Evolutionary conservation across 225 moss, liverwort and hornwort species (phyloP).

Genomic region (Pseudisothecium myosuroides): DNA sequence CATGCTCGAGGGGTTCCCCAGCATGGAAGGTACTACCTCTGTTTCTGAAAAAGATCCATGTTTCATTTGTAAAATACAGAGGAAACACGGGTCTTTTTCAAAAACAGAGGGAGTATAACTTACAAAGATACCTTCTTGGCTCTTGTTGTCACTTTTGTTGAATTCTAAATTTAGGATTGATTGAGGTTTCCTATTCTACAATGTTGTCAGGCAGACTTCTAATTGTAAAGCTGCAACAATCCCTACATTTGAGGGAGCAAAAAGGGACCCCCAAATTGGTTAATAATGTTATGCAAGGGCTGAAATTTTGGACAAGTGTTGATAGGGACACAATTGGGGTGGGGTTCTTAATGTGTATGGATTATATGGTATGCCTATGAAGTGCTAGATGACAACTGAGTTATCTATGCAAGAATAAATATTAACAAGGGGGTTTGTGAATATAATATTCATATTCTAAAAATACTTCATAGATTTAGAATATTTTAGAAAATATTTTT

Average conservation of each 20-base stretch:
- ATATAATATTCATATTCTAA: neutral
- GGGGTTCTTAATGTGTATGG: neutral
- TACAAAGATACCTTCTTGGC: neutral
- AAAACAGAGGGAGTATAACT: no score
- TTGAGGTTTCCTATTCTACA: no score
- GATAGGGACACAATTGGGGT: neutral
- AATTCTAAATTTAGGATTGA: neutral
- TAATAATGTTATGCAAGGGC: no score
- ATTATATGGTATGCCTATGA: neutral
- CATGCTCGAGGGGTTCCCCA: neutral
- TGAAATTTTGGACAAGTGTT: neutral
- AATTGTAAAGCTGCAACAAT: accelerated
- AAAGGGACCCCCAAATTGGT: neutral
- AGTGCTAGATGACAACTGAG: neutral
- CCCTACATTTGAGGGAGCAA: neutral
- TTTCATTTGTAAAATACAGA: no score
- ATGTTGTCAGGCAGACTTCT: neutral
- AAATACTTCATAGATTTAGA: neutral
- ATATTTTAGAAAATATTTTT: neutral
- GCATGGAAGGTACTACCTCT: no score
- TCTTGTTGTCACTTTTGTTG: neutral
- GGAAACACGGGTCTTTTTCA: no score
- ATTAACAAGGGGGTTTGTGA: neutral
- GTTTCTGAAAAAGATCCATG: no score
- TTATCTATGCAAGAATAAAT: neutral